A percentile compares a stretch with the other conserved stretches of the same genome.
Evolutionary conservation across 176 grass and related monocot species (phyloP).

Genomic region (Bothriochloa decipiens): DNA sequence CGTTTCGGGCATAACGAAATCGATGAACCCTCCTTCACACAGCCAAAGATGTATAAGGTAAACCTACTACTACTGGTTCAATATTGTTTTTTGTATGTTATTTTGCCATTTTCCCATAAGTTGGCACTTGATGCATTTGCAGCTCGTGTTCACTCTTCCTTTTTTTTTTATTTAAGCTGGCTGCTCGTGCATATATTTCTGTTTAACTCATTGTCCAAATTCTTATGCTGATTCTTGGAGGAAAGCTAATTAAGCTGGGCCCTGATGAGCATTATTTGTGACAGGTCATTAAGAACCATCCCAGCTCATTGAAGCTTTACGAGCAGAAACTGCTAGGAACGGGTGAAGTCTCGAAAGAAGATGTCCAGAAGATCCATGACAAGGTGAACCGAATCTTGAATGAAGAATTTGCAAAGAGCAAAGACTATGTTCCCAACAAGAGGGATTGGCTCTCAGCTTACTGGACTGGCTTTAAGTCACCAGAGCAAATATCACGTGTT

Average conservation of each 20-base stretch:
- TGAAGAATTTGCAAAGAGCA: constrained; percentile 86
- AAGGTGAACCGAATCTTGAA: constrained; percentile 88
- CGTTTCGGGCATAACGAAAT: constrained; percentile 97
- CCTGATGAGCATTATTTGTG: constrained; percentile 39
- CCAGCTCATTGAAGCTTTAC: constrained; percentile 80
- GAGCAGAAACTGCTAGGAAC: constrained; percentile 76
- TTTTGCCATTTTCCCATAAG: not conserved
- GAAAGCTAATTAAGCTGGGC: not conserved
- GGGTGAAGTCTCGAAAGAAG: constrained; percentile 68
- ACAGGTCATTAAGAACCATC: constrained; percentile 92
- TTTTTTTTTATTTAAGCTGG: not conserved
- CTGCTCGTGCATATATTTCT: not conserved
- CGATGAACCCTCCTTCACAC: constrained; percentile 97
- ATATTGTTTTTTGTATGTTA: not conserved
- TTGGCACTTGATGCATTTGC: not conserved
- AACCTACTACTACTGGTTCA: constrained; percentile 28
- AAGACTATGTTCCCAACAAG: constrained; percentile 87
- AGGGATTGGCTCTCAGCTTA: constrained; percentile 98
- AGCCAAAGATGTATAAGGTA: constrained; percentile 98
- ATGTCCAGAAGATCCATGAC: constrained; percentile 69
- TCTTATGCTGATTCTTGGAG: constrained; percentile 15
- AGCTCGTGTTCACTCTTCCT: not conserved
- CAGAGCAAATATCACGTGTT: constrained; percentile 93
- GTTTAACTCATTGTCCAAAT: not conserved
- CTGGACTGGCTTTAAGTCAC: constrained; percentile 93